Percentiles rank a stretch among this genome's conserved stretches.
These are phyloP conservation scores for Scortechinia acanthostroma DNA, from an alignment of 2,329 filamentous ascomycete genomes.

Conservation along the genomic window DNA sequence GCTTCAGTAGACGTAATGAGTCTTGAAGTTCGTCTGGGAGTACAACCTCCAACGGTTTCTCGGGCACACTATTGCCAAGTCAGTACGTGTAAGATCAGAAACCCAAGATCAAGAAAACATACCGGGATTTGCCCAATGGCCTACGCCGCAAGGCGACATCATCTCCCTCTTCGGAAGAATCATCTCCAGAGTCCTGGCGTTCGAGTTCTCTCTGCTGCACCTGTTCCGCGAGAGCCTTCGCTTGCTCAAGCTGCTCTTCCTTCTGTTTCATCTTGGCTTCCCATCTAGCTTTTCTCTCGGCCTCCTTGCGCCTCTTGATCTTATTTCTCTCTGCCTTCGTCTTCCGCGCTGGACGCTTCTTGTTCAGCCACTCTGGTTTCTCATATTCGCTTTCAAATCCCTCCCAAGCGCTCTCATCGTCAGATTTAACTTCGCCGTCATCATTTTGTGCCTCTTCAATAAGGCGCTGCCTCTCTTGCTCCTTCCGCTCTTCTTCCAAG, in stretches of 20 bases:
- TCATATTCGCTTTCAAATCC: conserved; percentile 77
- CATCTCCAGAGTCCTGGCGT: conserved; percentile 17
- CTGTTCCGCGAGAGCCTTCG: conserved; percentile 65
- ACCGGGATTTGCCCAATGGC: conserved; percentile 58
- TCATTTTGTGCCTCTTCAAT: conserved; percentile 48
- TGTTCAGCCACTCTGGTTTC: conserved; percentile 46
- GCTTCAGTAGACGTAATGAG: conserved; percentile 74
- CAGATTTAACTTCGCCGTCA: conserved; percentile 19
- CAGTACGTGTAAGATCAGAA: background rate
- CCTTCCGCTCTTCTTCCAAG: conserved; percentile 60
- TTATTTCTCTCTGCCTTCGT: conserved; percentile 81
- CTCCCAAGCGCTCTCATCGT: conserved; percentile 88
- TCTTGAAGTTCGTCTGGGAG: conserved; percentile 78
- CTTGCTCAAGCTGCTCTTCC: conserved; percentile 63
- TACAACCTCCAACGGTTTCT: conserved; percentile 74
- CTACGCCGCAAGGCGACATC: conserved; percentile 61
- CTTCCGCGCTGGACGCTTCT: conserved; percentile 77
- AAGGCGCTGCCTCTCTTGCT: conserved; percentile 56
- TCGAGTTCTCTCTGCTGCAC: conserved; percentile 35
- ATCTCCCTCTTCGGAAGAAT: conserved; percentile 43
- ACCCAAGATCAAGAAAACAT: conserved; percentile 9
- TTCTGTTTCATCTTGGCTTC: conserved; percentile 69
- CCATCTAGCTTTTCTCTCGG: conserved; percentile 70
- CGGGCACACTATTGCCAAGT: conserved; percentile 41
- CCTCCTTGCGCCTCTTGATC: conserved; percentile 80